A percentile compares a stretch with the other conserved stretches of the same genome.
Evolutionary conservation across 306 rosid genomes (phyloP).

Genomic region (Luffa aegyptiaca): DNA sequence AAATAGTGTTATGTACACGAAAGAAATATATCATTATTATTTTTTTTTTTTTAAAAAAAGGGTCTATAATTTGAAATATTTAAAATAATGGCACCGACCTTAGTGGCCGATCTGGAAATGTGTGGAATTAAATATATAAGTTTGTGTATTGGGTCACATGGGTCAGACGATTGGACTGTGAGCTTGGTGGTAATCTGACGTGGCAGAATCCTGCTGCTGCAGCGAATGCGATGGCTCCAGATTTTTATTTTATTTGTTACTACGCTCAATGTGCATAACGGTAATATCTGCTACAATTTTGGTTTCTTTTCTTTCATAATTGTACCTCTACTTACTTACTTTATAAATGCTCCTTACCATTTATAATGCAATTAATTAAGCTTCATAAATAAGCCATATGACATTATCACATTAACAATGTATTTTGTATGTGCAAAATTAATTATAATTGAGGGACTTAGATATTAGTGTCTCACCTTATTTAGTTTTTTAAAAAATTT

Average conservation of each 20-base stretch:
- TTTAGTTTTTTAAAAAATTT: too few species aligned
- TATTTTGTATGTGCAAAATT: neutral
- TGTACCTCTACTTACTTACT: too few species aligned
- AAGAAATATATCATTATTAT: too few species aligned
- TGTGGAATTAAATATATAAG: neutral
- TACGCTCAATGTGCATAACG: neutral
- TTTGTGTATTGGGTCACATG: neutral
- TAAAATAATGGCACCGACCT: neutral
- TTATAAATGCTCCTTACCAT: too few species aligned
- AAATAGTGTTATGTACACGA: too few species aligned
- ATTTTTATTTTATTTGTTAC: neutral
- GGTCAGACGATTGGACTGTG: neutral
- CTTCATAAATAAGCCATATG: neutral
- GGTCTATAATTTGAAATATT: neutral
- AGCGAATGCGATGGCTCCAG: neutral
- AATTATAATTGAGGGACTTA: neutral
- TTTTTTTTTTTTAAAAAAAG: too few species aligned
- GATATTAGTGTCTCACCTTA: neutral
- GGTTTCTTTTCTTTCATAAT: neutral
- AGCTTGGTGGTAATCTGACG: neutral
- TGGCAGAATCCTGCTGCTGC: neutral
- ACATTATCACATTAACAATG: neutral
- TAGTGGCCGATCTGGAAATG: constrained; percentile 4
- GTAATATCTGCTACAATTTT: neutral
- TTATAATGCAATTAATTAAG: too few species aligned